Conservation (phyloP, 2,329 filamentous ascomycete species). For the Cercospora sp. region DNA sequence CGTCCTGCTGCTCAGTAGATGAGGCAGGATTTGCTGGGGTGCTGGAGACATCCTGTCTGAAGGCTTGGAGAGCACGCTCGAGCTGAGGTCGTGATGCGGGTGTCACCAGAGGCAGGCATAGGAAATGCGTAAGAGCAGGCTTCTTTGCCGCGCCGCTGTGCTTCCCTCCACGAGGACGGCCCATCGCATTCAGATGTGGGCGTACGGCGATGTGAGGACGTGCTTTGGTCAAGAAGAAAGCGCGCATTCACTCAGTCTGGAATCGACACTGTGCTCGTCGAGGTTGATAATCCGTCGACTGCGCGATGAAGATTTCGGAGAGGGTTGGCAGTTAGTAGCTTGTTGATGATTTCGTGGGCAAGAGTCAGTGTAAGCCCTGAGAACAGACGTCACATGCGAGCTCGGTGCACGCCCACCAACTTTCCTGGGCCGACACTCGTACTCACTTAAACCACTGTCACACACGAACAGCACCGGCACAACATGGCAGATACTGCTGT, state of each 20-base stretch:
- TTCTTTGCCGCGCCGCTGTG: slow-evolving; percentile 36
- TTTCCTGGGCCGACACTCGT: neutral
- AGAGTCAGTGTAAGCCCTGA: neutral
- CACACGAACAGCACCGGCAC: neutral
- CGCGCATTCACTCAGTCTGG: neutral
- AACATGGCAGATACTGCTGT: slow-evolving; percentile 34
- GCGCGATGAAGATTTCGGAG: neutral
- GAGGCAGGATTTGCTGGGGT: neutral
- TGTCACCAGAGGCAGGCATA: slow-evolving; percentile 72
- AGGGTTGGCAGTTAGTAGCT: neutral
- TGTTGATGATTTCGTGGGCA: neutral
- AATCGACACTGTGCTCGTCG: neutral
- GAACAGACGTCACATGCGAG: slow-evolving; percentile 3
- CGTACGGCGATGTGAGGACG: neutral
- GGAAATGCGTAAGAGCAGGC: slow-evolving; percentile 67
- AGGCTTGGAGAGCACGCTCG: slow-evolving; percentile 59
- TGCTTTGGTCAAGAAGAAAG: neutral
- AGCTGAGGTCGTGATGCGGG: slow-evolving; percentile 63
- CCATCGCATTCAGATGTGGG: neutral
- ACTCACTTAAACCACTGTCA: neutral
- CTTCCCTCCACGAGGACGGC: slow-evolving; percentile 7
- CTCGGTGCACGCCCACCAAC: neutral
- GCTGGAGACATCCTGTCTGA: slow-evolving; percentile 57
- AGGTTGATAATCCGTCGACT: too few species aligned
- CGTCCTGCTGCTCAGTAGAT: neutral